Conservation (phyloP, 306 rosid genomes). For the Trifolium repens region DNA sequence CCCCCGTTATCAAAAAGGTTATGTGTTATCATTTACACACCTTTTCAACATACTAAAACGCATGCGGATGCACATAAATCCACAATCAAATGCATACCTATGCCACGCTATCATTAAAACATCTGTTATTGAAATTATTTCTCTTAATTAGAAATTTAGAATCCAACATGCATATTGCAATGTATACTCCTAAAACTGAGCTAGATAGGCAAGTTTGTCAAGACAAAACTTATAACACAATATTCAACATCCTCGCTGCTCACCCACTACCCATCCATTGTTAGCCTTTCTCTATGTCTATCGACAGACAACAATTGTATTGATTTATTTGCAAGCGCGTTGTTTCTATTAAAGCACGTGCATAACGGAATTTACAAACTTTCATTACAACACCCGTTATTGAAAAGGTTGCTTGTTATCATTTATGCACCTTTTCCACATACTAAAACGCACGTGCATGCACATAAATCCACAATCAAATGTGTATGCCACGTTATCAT, state of each 20-base stretch:
- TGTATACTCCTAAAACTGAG: slow-evolving; percentile 8
- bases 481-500: not conserved
- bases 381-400: not conserved
- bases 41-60: slow-evolving; percentile 16
- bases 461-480: not conserved
- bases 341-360: not conserved
- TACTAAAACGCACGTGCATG: not conserved
- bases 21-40: not conserved
- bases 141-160: not conserved
- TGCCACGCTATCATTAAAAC: not conserved
- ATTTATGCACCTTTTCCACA: slow-evolving; percentile 9
- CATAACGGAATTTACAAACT: not conserved
- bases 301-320: not conserved
- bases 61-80: slow-evolving; percentile 6
- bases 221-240: not conserved
- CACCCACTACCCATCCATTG: slow-evolving; percentile 1
- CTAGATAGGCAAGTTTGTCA: not conserved
- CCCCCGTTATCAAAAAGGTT: too few species aligned
- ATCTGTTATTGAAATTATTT: not conserved
- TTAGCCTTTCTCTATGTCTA: not conserved
- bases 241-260: not conserved
- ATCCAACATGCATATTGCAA: slow-evolving; percentile 3
- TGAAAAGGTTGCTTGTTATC: not conserved
- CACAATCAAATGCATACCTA: not conserved
- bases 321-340: not conserved